phyloP scores from a whole-genome alignment of 1,284 basidiomycete genomes.

The Moesziomyces parantarcticus region DNA sequence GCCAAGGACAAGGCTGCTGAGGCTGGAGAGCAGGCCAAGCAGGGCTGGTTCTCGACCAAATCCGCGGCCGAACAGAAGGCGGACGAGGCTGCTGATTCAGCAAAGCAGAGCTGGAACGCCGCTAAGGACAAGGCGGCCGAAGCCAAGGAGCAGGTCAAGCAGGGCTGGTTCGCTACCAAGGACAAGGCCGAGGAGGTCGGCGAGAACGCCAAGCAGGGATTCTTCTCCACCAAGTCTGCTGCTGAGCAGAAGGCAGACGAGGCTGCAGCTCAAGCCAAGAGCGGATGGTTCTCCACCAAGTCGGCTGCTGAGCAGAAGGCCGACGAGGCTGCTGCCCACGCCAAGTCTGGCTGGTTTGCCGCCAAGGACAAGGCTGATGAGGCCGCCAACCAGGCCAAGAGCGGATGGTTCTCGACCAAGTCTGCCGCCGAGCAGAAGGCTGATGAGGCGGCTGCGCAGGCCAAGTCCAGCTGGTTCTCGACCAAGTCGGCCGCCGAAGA shows the following conservation, averaged over 20 bases:
- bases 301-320: slow-evolving; percentile 25
- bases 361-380: slow-evolving; percentile 33
- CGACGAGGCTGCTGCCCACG: slow-evolving; percentile 7
- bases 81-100: slow-evolving; percentile 6
- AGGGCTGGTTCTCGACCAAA: slow-evolving; percentile 17
- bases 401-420: slow-evolving; percentile 29
- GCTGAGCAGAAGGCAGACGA: slow-evolving; percentile 14
- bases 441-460: slow-evolving; percentile 28
- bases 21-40: slow-evolving; percentile 17
- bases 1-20: slow-evolving; percentile 24
- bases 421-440: slow-evolving; percentile 25
- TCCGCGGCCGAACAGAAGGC: slow-evolving; percentile 24
- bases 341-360: slow-evolving; percentile 20
- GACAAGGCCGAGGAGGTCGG: slow-evolving; percentile 10
- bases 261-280: slow-evolving; percentile 19
- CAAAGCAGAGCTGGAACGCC: slow-evolving; percentile 19
- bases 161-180: slow-evolving; percentile 29
- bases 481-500: slow-evolving; percentile 29
- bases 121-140: slow-evolving; percentile 35
- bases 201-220: slow-evolving; percentile 2
- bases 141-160: slow-evolving; percentile 21
- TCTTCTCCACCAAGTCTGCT: slow-evolving; percentile 1
- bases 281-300: slow-evolving; percentile 16
- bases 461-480: slow-evolving; percentile 30
- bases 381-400: slow-evolving; percentile 26